Base-by-base conservation (phyloP, 139 green algal genomes). In the Pedinophyceae sp. region DNA sequence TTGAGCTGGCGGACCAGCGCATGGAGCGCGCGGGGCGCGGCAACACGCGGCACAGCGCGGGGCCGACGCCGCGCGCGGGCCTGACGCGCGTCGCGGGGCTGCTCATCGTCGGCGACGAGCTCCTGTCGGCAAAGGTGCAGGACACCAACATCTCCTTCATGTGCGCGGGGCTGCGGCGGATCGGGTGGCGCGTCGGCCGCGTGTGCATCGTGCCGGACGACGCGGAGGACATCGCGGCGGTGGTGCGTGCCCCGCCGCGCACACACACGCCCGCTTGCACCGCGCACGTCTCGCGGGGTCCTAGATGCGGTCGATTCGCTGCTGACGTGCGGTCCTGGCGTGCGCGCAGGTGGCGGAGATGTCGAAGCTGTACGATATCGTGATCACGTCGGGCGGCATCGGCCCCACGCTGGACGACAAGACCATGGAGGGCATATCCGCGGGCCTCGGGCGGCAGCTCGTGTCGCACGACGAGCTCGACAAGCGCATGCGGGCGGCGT, bases 111-210 rank as follows among this genome's bases (percentile, higher is more conserved):
- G 61, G 74, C 1, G 71, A 79, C 43, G 74, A 82, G 52, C 68
- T 81, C 30, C 61, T 81, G 51, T 41, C 64, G 13, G 73, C 52
- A 2, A 74, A 82, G 60, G 76, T 91, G 20, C 61, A 75, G 26
- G 81, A 91, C 43, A 50, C 58, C 7, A 93, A 93, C 70, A 76
- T 69, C 0, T 49, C 46, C 6, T 93, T 87, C 53, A 56, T 94
- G 18, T 94, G 84, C 51, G n/a, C 26, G 2, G 58, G 70, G 62
- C 63, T 82, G 30, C 30, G 59, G 3, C 24, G 50, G 22, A 53
- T 70, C 10, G 74, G 72, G 4, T 82, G 72, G 72, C 43, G 40
- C 1, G 70, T 79, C 1, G 1, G 23, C 26, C 66, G 76, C 27
- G 70, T 83, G 13, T 62, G 76, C 48, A 64, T 88, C 10, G 65